Base-by-base conservation (phyloP, 495 filamentous ascomycete genomes). In the Penicillium pancosmium region DNA sequence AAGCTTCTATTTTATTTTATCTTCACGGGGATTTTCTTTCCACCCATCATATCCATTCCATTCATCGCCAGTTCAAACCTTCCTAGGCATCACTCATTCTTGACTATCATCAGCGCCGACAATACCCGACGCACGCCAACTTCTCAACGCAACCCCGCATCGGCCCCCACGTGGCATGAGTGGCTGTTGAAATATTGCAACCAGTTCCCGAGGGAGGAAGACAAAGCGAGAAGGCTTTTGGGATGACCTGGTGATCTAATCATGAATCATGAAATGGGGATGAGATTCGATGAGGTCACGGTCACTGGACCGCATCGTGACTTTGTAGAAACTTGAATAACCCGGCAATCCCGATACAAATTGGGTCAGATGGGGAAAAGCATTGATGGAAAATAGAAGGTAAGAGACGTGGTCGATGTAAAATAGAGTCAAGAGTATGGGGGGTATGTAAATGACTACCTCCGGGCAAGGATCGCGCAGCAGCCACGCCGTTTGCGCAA, bases 141-240 rank as follows among this genome's bases (percentile, higher is more conserved):
- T n/a, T 38, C 36, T 38, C 36, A 38, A 13, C 38, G 15, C 27
- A 46, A 55, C 52, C 65, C 61, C 65, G 58, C 49, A 46, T 57
- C 47, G 54, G 55, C 46, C 44, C 48, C 48, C 50, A 46, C 33
- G 38, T 54, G 53, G 50, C 51, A 64, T 40, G 46, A 7, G 27
- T 31, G 48, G n/a, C 31, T 51, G 15, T 51, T 10, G n/a, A 31
- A 31, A 31, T 6, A 7, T 7, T 31, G 27, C 27, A 31, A 31
- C 27, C 11, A 25, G 11, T 15, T 27, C 23, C 19, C 46, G 18
- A 27, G 21, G 2, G 15, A 27, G 15, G 3, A 25, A 27, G 3
- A 19, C 46, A 27, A 48, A 48, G 46, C 46, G 46, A 13, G 12
- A 6, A n/a, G 10, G 18, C 6, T 48, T 12, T 25, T 27, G 21